Base-by-base conservation (phyloP, 768 basidiomycete genomes). In the Agaricus subrufescens region DNA sequence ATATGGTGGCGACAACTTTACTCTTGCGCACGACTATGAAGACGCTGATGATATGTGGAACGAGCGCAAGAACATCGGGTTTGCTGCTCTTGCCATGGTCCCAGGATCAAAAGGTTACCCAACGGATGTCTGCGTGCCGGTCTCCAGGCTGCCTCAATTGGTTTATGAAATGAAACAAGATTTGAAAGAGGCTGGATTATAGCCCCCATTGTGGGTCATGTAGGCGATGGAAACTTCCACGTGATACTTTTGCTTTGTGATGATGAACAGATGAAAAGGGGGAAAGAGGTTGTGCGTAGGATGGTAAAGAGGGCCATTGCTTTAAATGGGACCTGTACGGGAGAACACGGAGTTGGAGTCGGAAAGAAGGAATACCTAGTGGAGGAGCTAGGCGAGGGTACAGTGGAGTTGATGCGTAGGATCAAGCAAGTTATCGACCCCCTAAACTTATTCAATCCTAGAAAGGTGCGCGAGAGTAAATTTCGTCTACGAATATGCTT, bases 301-400 rank as follows among this genome's bases (percentile, higher is more conserved):
- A 84, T 90, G 82, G 84, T 89, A 1, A 69, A 77, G 59, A 75
- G 86, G 12, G 88, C 88, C 2, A 83, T 90, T 54, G 76, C 73
- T 19, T 73, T 90, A 48, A 88, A 89, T 60, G 88, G 88, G 19
- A 89, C 88, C 42, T 89, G 88, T 87, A 87, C 85, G 0, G 89
- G 89, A 3, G 92, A 94, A 63, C 92, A 94, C 63, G 92, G 92
- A 1, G 89, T 94, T 8, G 93, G 92, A 0, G 73, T 93, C 9
- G 92, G 92, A 4, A 94, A 94, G 73, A 82, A 81, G 57, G 77
- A 86, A 58, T 95, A 86, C 65, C 76, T 97, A 15, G 76, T 80
- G 12, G 79, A 85, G 40, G 94, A 97, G 65, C 77, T 97, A 0
- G 94, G 94, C 0, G 74, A 75, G 26, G 91, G 89, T 1, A 95